Percentiles rank a stretch among this genome's conserved stretches.
Evolutionary conservation across 352 stramenopile genomes (phyloP).

Genomic region (Phytophthora hybrid): DNA sequence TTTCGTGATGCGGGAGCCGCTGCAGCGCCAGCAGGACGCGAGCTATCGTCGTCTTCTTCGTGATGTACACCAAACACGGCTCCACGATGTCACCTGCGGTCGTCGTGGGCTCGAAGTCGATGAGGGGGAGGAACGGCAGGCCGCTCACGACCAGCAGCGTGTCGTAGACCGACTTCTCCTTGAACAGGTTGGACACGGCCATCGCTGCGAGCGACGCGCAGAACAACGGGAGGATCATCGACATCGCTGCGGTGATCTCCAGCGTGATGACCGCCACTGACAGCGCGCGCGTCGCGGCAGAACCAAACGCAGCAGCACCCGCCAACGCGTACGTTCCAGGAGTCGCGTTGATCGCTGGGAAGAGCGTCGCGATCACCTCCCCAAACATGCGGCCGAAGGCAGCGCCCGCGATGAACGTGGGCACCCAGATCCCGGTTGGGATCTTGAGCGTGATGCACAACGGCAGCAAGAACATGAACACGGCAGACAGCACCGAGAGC

Average conservation of each 20-base stretch:
- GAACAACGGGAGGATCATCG: slow-evolving; percentile 86
- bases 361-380: slow-evolving; percentile 57
- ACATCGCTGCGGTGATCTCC: slow-evolving; percentile 87
- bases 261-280: slow-evolving; percentile 89
- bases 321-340: slow-evolving; percentile 84
- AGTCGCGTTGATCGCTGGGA: slow-evolving; percentile 31
- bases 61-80: slow-evolving; percentile 73
- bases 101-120: slow-evolving; percentile 73
- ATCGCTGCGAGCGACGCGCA: slow-evolving; percentile 75
- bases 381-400: slow-evolving; percentile 84
- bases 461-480: slow-evolving; percentile 75
- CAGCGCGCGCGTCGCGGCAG: slow-evolving; percentile 76
- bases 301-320: slow-evolving; percentile 77
- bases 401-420: slow-evolving; percentile 87
- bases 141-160: slow-evolving; percentile 78
- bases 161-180: slow-evolving; percentile 86
- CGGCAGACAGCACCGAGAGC: slow-evolving; percentile 49
- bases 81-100: slow-evolving; percentile 78
- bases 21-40: slow-evolving; percentile 80
- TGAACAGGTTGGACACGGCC: slow-evolving; percentile 66
- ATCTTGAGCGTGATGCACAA: slow-evolving; percentile 86
- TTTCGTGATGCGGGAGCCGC: slow-evolving; percentile 71
- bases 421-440: slow-evolving; percentile 86
- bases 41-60: slow-evolving; percentile 74
- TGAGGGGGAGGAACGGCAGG: slow-evolving; percentile 85